A percentile compares a stretch with the other conserved stretches of the same genome.
Conservation (phyloP, 164 flowering plant species). For the Kalanchoe fedtschenkoi region DNA sequence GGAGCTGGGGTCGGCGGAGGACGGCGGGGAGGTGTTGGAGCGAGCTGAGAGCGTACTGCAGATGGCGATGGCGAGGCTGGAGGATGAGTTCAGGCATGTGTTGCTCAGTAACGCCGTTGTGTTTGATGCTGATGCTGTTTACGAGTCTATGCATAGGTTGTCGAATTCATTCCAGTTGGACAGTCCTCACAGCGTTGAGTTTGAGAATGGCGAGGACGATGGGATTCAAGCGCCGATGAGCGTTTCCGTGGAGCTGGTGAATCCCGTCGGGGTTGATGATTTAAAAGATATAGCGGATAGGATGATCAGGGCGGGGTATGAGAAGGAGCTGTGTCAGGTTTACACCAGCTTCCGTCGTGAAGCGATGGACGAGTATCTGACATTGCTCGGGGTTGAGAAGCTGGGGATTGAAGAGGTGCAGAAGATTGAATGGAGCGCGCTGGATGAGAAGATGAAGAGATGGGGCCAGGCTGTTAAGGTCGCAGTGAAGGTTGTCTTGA, state of each 20-base stretch:
- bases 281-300: constrained; percentile 65
- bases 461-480: constrained; percentile 78
- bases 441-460: constrained; percentile 92
- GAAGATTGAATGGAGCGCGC: constrained; percentile 59
- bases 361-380: constrained; percentile 63
- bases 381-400: constrained; percentile 64
- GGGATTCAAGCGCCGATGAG: neutral
- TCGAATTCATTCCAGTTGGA: constrained; percentile 2
- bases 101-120: constrained; percentile 33
- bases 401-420: constrained; percentile 83
- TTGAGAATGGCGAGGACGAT: constrained; percentile 3
- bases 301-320: constrained; percentile 77
- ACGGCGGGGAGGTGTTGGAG: constrained; percentile 14
- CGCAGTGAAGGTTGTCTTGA: constrained; percentile 38
- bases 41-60: constrained; percentile 42
- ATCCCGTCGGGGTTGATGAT: constrained; percentile 40
- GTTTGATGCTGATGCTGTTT: constrained; percentile 16
- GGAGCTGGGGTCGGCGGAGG: constrained; percentile 9
- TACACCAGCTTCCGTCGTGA: constrained; percentile 65
- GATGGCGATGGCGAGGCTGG: constrained; percentile 46
- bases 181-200: constrained; percentile 15
- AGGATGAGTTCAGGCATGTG: constrained; percentile 51
- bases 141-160: constrained; percentile 7
- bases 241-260: constrained; percentile 45
- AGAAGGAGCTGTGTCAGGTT: constrained; percentile 83